Base-by-base conservation (phyloP, 345 rosid genomes). In the Lepidium sativum region DNA sequence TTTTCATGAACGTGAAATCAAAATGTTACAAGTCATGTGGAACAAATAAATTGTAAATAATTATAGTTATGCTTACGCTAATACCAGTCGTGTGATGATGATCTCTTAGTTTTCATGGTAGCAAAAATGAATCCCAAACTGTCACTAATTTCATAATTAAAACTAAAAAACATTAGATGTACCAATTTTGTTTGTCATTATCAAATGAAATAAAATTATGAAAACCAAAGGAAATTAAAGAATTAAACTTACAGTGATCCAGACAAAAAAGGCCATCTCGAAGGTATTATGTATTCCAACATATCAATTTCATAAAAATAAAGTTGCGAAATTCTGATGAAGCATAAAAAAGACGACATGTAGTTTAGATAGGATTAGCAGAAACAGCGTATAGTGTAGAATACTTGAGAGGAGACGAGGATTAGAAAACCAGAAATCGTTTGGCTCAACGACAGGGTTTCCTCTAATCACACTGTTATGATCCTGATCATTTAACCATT, bases 221-320 rank as follows among this genome's bases (percentile, higher is more conserved):
- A n/a, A n/a, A n/a, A n/a, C 1, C 0, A 42, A 65, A 25, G 6
- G 2, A 60, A 27, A 23, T 5, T 27, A 27, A 31, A 16, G 33
- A 49, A 56, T 16, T 17, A 40, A 40, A 43, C 79, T 25, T 82
- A 88, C 98, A 82, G 87, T 76, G 73, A 80, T 75, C 91, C 91
- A 90, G 12, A 78, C 27, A 55, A 90, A 83, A 71, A 87, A 83
- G 17, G 89, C 84, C 23, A 80, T 42, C 77, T 87, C 89, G 64
- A 90, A 90, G 17, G 97, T 86, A 52, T 90, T 90, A 96, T 90
- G 86, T 27, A 35, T 38, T 73, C 38, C 12, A 13, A 38, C 20
- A 37, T 14, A 48, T 16, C 17, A 5, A 18, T 50, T 12, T 15
- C 41, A 39, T n/a, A 10, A 20, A 8, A 70, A 44, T n/a, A 34